Base-by-base conservation (phyloP, 768 basidiomycete species). In the Termitomyces bulborhizus region DNA sequence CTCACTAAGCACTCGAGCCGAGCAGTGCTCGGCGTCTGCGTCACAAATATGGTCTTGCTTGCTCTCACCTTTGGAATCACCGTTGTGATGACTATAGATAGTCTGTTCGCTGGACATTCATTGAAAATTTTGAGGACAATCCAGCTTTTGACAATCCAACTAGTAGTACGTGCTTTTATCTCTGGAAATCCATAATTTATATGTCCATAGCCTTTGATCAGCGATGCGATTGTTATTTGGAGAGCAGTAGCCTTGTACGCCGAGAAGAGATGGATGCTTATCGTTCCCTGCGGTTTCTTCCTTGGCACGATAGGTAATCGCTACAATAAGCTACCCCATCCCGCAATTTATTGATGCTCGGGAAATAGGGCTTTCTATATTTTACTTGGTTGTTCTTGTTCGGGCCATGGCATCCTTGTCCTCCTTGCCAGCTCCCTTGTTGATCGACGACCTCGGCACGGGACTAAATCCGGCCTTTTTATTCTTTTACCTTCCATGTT, bases 21-120 rank as follows among this genome's bases (percentile, higher is more conserved):
- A 13, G 16, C 26, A n/a, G n/a, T 50, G 13, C 8, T 50, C n/a
- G 39, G 26, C 6, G 37, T 29, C 37, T 50, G 49, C n/a, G 12
- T 50, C 49, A 39, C 3, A 11, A 50, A 50, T 18, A 50, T 29
- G 26, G 7, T 3, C 6, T 40, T 50, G n/a, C 37, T 50, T 40
- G 1, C 27, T 18, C 49, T 50, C 6, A 39, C 16, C 37, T 39
- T 39, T 16, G 49, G 49, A 29, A 16, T 29, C 16, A 40, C 26
- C 5, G 18, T 50, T 50, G n/a, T 26, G 26, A 40, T 40, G 8
- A 18, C 37, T 39, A 11, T 50, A 18, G 0, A 4, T 8, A 27
- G 2, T n/a, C 1, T 4, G 0, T 1, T 1, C 18, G 7, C 3
- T 9, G 4, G 4, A 8, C 15, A 3, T n/a, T 3, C 0, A 8